Conservation (phyloP, 768 basidiomycete genomes). For the Pleurotus giganteus region DNA sequence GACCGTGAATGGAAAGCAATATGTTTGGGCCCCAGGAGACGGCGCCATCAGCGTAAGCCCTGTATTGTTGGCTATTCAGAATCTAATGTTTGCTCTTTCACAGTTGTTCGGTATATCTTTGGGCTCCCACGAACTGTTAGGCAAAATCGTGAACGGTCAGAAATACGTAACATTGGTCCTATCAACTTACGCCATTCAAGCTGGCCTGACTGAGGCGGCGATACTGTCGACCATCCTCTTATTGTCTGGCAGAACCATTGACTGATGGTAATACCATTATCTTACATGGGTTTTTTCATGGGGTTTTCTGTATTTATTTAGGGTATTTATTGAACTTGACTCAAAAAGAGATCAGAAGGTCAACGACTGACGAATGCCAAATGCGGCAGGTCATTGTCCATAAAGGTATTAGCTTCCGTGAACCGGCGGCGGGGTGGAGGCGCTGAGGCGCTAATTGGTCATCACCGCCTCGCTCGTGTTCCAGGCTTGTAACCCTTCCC, state of each 20-base stretch:
- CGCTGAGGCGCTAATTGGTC: too few species aligned
- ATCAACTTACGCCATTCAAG: conserved; percentile 42
- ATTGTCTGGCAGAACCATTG: conserved; percentile 47
- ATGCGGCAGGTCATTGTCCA: too few species aligned
- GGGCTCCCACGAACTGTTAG: conserved; percentile 15
- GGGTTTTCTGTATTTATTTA: too few species aligned
- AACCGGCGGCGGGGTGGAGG: too few species aligned
- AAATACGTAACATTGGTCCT: conserved; percentile 40
- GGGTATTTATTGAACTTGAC: too few species aligned
- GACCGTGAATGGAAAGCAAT: conserved; percentile 33
- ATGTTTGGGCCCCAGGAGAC: conserved; percentile 36
- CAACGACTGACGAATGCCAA: too few species aligned
- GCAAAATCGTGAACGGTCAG: conserved; percentile 35
- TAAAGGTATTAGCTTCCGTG: too few species aligned
- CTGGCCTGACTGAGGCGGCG: conserved; percentile 42
- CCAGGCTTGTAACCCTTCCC: too few species aligned
- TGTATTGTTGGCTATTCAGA: neutral
- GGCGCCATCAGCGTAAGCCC: conserved; percentile 22
- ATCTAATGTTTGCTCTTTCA: conserved; percentile 17
- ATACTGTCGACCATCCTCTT: conserved; percentile 46
- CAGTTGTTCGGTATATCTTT: conserved; percentile 10
- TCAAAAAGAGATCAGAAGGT: too few species aligned
- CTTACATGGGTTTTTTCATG: too few species aligned
- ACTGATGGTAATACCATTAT: conserved; percentile 23
- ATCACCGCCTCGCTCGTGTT: too few species aligned